A percentile compares a stretch with the other conserved stretches of the same genome.
Conservation (phyloP, 139 green algal genomes). For the Haematococcus sp. region DNA sequence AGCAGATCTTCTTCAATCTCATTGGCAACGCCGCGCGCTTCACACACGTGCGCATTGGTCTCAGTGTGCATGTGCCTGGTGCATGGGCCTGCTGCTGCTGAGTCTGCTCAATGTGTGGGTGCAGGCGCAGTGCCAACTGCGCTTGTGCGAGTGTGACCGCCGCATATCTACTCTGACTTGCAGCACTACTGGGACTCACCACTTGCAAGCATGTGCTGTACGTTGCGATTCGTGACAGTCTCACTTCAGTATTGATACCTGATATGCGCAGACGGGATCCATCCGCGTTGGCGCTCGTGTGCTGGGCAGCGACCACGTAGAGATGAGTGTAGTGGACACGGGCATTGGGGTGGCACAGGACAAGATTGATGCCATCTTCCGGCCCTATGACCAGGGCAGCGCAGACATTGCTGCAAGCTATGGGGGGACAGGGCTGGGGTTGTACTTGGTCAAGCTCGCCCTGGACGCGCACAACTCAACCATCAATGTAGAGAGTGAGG, state of each 20-base stretch:
- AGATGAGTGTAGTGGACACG: conserved; percentile 30
- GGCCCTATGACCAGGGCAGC: conserved; percentile 14
- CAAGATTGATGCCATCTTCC: conserved; percentile 21
- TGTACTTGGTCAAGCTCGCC: conserved; percentile 47
- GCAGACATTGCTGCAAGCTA: conserved; percentile 16
- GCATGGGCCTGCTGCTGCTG: neutral
- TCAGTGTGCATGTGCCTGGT: neutral
- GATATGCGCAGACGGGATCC: neutral
- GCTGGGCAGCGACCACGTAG: neutral
- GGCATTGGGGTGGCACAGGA: conserved; percentile 24
- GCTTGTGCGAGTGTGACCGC: too few species aligned
- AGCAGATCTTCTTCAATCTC: conserved; percentile 53
- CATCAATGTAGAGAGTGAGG: conserved; percentile 44
- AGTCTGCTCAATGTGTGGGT: too few species aligned
- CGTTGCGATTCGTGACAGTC: too few species aligned
- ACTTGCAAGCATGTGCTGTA: too few species aligned
- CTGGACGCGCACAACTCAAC: conserved; percentile 57
- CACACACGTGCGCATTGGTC: conserved; percentile 22
- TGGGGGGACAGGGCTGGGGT: conserved; percentile 59
- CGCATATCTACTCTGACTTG: too few species aligned
- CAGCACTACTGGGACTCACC: too few species aligned
- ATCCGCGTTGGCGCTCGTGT: conserved; percentile 9
- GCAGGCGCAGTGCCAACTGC: too few species aligned
- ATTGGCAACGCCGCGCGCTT: conserved; percentile 42
- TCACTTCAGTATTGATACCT: too few species aligned